These are phyloP conservation scores for Dipteronia dyeriana DNA, from an alignment of 345 rosid genomes.

Conservation along the genomic window DNA sequence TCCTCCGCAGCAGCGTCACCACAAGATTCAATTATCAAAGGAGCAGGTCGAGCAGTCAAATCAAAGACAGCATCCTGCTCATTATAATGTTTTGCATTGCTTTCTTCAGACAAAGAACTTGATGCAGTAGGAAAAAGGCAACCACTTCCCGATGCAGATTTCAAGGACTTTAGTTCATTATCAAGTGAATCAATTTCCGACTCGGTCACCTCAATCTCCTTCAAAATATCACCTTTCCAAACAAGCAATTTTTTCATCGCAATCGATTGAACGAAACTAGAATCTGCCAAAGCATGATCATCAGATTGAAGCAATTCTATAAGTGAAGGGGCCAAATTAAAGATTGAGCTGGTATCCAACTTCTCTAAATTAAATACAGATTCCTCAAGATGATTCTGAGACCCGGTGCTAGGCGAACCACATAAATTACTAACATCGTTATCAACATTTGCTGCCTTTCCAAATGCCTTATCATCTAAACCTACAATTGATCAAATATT, in stretches of 20 bases:
- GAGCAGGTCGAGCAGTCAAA: constrained; percentile 38
- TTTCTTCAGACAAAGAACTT: constrained; percentile 33
- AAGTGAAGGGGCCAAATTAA: constrained; percentile 62
- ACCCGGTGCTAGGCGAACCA: constrained; percentile 57
- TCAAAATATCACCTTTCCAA: constrained; percentile 64
- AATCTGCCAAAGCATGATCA: constrained; percentile 57
- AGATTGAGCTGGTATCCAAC: constrained; percentile 50
- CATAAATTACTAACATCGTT: constrained; percentile 58
- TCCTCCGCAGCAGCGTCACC: constrained; percentile 38
- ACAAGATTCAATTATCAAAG: constrained; percentile 44
- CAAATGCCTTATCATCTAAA: constrained; percentile 61
- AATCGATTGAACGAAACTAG: constrained; percentile 52
- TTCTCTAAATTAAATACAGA: constrained; percentile 68
- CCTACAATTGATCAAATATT: constrained; percentile 44
- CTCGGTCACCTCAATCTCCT: constrained; percentile 75
- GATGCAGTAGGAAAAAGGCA: constrained; percentile 32
- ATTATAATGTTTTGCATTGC: constrained; percentile 26
- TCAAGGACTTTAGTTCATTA: constrained; percentile 61
- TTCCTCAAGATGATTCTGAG: constrained; percentile 56
- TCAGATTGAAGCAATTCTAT: constrained; percentile 65
- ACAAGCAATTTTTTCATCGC: constrained; percentile 62
- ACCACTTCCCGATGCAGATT: constrained; percentile 40
- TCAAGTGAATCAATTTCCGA: constrained; percentile 89
- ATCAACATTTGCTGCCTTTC: constrained; percentile 48
- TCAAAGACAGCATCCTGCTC: constrained; percentile 36